Evolutionary conservation across 495 filamentous ascomycete species (phyloP).

Genomic region (Penicillium waksmanii): DNA sequence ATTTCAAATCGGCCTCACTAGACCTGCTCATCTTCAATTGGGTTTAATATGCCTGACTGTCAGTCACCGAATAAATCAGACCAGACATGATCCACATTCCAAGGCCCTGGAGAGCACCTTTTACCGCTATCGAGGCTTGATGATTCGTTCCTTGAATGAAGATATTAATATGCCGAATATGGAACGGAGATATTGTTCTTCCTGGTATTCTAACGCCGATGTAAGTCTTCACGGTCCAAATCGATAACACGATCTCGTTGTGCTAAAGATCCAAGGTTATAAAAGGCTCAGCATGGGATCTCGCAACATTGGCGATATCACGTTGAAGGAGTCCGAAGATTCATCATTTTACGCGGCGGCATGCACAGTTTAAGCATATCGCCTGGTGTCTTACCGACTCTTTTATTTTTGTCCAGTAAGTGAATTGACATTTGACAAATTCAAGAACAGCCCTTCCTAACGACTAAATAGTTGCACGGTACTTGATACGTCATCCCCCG

Average conservation of each 20-base stretch:
- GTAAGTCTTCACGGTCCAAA: slow-evolving; percentile 2
- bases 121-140: slow-evolving; percentile 34
- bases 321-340: slow-evolving; percentile 29
- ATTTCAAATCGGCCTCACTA: slow-evolving; percentile 13
- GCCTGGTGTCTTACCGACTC: not conserved
- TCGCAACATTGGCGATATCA: slow-evolving; percentile 37
- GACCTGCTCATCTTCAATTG: slow-evolving; percentile 31
- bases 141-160: slow-evolving; percentile 37
- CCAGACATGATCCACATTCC: slow-evolving; percentile 11
- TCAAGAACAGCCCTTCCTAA: not conserved
- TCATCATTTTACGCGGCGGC: slow-evolving; percentile 35
- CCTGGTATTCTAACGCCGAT: slow-evolving; percentile 20
- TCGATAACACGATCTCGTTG: not conserved
- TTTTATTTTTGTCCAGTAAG: not conserved
- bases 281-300: slow-evolving; percentile 33
- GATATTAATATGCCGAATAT: slow-evolving; percentile 23
- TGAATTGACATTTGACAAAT: not conserved
- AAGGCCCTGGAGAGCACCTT: slow-evolving; percentile 27
- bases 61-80: slow-evolving; percentile 38
- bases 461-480: slow-evolving; percentile 23
- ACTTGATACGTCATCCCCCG: slow-evolving; percentile 37
- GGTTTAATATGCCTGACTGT: slow-evolving; percentile 37
- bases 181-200: slow-evolving; percentile 25
- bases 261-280: not conserved
- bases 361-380: slow-evolving; percentile 9